Base-by-base conservation (phyloP, 164 flowering plant species). In the Vitis riparia region DNA sequence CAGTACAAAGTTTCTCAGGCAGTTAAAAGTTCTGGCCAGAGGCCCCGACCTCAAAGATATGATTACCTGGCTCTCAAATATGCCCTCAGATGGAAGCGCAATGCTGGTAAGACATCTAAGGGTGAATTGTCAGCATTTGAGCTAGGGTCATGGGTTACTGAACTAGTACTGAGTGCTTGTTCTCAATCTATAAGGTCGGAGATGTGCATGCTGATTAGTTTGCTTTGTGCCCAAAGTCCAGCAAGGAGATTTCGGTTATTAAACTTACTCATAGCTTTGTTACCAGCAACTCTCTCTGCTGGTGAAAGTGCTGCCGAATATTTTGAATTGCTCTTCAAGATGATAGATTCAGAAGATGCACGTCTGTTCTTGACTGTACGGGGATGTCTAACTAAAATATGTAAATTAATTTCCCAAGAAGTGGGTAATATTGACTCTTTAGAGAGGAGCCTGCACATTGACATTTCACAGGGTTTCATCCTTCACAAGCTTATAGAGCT, bases 251-350 rank as follows among this genome's bases (percentile, higher is more conserved):
- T 80, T 75, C 88, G 92, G 73, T 77, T 96, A 59, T 78, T 96
- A 71, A 89, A 87, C 71, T 78, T 96, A 65, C 82, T 96, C 8
- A 86, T 92, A 84, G 81, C 82, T 49, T 79, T 92, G 79, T 76
- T 96, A 49, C 93, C 99, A 0, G 95, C 95, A 61, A 92, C 98
- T n/a, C 90, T 96, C 37, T 76, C 95, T 75, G 91, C 90, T 77
- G 99, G 98, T 70, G 99, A 96, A 83, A 89, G 92, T 87, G 94
- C 98, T 59, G 97, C 92, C 4, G 99, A 96, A 65, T 96, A 93
- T 78, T 96, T 93, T 80, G 99, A 96, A 37, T 76, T 92, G 79
- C 93, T 96, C 44, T 91, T 92, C 75, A 93, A 81, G 78, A 96
- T 96, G 98, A 82, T 91, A 70, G 98, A 92, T 29, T 78, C 91